These are phyloP conservation scores for Phytophthora cactorum DNA, from an alignment of 352 stramenopile genomes.

Conservation along the genomic window DNA sequence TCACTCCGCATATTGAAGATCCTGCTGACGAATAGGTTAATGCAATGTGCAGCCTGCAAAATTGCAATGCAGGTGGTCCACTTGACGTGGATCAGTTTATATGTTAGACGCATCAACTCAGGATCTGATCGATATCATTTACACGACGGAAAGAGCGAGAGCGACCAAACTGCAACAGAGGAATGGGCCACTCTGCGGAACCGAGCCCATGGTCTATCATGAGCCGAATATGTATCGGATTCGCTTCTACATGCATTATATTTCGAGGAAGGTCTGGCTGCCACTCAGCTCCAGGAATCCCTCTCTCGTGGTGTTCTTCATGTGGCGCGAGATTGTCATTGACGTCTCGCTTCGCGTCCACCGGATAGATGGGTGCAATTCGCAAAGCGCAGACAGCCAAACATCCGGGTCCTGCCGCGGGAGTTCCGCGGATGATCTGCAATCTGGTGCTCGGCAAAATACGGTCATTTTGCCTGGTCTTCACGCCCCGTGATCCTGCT, in stretches of 20 bases:
- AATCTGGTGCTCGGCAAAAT: conserved; percentile 11
- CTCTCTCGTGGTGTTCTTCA: background rate
- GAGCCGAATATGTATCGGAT: background rate
- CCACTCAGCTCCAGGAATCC: background rate
- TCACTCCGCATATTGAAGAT: no score
- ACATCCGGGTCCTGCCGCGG: conserved; percentile 11
- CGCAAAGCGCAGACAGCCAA: background rate
- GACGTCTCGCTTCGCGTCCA: background rate
- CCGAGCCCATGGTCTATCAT: background rate
- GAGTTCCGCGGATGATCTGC: conserved; percentile 20
- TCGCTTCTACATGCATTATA: background rate
- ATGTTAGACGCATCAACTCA: background rate
- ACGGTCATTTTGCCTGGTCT: conserved; percentile 15
- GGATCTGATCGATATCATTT: background rate
- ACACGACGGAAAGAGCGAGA: background rate
- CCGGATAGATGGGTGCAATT: conserved; percentile 19
- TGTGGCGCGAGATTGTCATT: background rate
- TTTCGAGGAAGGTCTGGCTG: background rate
- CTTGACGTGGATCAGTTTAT: no score
- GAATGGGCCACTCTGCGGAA: background rate
- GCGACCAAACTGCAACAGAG: background rate
- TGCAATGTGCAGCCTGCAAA: no score
- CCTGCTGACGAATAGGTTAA: no score
- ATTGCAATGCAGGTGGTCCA: no score
- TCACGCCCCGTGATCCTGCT: conserved; percentile 16